Base-by-base conservation (phyloP, 2,329 filamentous ascomycete genomes). In the Curvularia hawaiiensis region DNA sequence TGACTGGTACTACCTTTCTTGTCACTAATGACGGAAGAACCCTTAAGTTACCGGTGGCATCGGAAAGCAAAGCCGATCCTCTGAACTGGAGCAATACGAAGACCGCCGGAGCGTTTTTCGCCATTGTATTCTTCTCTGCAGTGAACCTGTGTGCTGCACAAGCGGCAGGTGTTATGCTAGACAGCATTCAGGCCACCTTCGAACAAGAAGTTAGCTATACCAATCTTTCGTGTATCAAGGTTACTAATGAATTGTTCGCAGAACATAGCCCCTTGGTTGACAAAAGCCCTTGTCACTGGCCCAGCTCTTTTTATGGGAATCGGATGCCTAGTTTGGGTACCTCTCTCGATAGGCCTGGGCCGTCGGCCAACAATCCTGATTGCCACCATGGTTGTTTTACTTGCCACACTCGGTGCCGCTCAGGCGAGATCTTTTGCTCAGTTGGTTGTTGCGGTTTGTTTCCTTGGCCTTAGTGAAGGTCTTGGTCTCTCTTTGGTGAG, bases 301-400 rank as follows among this genome's bases (percentile, higher is more conserved):
- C 74, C 74, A 2, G 71, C 70, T 0, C 50, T 79, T 4, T 73
- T 68, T 51, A 72, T 75, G 64, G 75, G 73, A 6, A 51, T 77
- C 5, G 77, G 77, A 1, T 70, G 70, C 28, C 65, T 78, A 18
- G 40, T 77, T 5, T 79, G 75, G 74, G 71, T 78, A 6, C 76
- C 75, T 3, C 44, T 78, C 4, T 74, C 74, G 3, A 61, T 78
- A 9, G 74, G 73, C 0, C 52, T 79, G 39, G 78, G 78, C 3
- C 68, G 77, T 22, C 67, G 78, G 10, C 77, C 76, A 0, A 71
- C 75, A 0, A 69, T 78, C 12, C 54, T 79, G 4, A 50, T 74
- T 1, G 73, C 68, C 18, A 58, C 73, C 0, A 11, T 69, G 1
- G 41, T 76, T 22, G 64, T 72, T 24, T 53, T 73, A 7, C 20